Evolutionary conservation across 352 stramenopile species (phyloP), one percentile per base, ranked within the genome.

Genomic region (Globisporangium solare): DNA sequence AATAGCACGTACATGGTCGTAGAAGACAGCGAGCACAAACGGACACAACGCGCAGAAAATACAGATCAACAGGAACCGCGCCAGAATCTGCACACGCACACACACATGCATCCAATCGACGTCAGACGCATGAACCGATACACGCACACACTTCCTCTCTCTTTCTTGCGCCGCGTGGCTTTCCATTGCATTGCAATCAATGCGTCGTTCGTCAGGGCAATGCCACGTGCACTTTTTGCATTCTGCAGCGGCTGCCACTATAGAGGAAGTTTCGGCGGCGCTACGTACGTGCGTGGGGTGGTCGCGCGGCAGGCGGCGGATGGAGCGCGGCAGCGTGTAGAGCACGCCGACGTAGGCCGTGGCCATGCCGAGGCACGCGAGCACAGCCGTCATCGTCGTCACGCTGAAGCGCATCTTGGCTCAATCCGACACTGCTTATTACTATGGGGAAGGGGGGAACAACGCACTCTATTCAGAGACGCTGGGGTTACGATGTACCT

Each of bases 31-130:
- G 35, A 95, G 55, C 41, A 92, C 68, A 39, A 94, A 91, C 27
- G 86, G 86, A 48, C 84, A 94, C 18, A 92, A 59, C 42, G 77
- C 83, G 48, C 86, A 94, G 58, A 93, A 86, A 40, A 95, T 90
- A 68, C 74, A 89, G 49, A 96, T 91, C n/a, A 94, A 67, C 58
- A 94, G 66, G 67, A 94, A 95, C 35, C 85, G 83, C 54, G 82
- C 85, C 14, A 92, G 69, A 60, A 96, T 95, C 86, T 95, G 48
- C 21, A 41, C 18, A 57, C 13, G n/a, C 2, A 20, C 21, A 48
- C 20, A 32, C 6, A 32, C 24, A 60, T 22, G 17, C 6, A 58
- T 47, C 2, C 24, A 27, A 27, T 27, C 2, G 7, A 7, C 27
- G 10, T 35, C 27, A 35, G 22, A 13, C 3, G 6, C 21, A 50